Evolutionary conservation across 192 early-diverging fungal species (phyloP).

Genomic region (Backusella circina): DNA sequence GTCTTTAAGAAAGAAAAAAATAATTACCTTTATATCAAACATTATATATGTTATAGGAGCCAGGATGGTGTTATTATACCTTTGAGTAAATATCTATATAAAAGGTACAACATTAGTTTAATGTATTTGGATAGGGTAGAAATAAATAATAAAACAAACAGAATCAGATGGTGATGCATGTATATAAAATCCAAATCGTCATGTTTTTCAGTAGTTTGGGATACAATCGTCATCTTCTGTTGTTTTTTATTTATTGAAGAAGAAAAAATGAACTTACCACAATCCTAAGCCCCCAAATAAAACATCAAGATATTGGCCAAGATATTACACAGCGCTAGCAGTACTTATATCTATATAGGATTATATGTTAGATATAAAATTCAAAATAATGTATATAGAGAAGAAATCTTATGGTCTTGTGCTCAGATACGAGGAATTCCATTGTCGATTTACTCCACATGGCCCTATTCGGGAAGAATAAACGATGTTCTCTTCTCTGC

Average conservation of each 20-base stretch:
- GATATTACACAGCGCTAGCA: not conserved
- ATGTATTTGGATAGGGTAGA: not conserved
- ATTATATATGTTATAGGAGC: not conserved
- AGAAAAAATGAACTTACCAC: conserved; percentile 7
- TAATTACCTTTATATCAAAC: not conserved
- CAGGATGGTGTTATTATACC: not conserved
- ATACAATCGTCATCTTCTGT: conserved; percentile 17
- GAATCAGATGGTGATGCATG: conserved; percentile 29
- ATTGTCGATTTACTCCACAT: conserved; percentile 11
- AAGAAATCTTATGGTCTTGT: not conserved
- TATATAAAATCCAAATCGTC: conserved; percentile 20
- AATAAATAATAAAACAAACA: not conserved
- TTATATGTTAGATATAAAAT: not conserved
- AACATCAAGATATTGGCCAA: not conserved
- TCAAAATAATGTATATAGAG: not conserved
- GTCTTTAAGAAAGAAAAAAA: not conserved
- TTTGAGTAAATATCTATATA: not conserved
- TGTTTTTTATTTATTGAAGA: not conserved
- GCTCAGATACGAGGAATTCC: conserved; percentile 21
- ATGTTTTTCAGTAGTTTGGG: conserved; percentile 18
- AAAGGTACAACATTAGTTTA: not conserved
- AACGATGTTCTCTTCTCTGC: conserved; percentile 10
- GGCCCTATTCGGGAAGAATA: conserved; percentile 7
- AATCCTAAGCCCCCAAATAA: not conserved
- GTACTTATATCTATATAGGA: not conserved